A percentile compares a stretch with the other conserved stretches of the same genome.
Evolutionary conservation across 352 stramenopile genomes (phyloP).

Genomic region (Phytopythium ostracodes): DNA sequence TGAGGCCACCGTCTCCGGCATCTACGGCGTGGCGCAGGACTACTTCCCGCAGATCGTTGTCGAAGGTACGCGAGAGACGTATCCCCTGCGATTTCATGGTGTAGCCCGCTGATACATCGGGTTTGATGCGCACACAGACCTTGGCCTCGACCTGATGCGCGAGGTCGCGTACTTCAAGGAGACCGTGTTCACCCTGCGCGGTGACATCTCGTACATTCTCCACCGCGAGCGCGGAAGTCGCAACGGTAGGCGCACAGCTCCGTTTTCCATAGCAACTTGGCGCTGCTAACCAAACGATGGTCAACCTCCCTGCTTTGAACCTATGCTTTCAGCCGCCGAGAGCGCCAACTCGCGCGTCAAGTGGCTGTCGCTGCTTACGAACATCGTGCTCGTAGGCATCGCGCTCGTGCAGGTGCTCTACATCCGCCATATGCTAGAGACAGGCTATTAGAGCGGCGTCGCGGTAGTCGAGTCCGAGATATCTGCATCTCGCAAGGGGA

Average conservation of each 20-base stretch:
- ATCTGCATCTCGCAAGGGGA: neutral
- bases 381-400: constrained; percentile 73
- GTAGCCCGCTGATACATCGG: neutral
- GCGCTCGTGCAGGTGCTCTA: constrained; percentile 80
- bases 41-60: constrained; percentile 80
- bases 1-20: constrained; percentile 50
- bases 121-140: constrained; percentile 23
- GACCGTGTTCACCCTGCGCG: constrained; percentile 67
- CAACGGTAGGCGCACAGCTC: constrained; percentile 30
- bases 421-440: constrained; percentile 79
- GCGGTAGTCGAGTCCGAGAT: neutral
- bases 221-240: constrained; percentile 72
- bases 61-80: constrained; percentile 32
- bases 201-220: constrained; percentile 79
- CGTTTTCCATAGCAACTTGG: neutral
- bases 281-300: neutral
- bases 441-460: constrained; percentile 59
- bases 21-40: constrained; percentile 51
- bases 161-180: constrained; percentile 80
- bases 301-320: neutral
- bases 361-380: constrained; percentile 78
- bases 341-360: constrained; percentile 79
- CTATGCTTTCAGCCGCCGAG: constrained; percentile 47
- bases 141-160: constrained; percentile 78
- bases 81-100: neutral